Conservation (phyloP, 495 filamentous ascomycete species). For the Podospora fimiseda region DNA sequence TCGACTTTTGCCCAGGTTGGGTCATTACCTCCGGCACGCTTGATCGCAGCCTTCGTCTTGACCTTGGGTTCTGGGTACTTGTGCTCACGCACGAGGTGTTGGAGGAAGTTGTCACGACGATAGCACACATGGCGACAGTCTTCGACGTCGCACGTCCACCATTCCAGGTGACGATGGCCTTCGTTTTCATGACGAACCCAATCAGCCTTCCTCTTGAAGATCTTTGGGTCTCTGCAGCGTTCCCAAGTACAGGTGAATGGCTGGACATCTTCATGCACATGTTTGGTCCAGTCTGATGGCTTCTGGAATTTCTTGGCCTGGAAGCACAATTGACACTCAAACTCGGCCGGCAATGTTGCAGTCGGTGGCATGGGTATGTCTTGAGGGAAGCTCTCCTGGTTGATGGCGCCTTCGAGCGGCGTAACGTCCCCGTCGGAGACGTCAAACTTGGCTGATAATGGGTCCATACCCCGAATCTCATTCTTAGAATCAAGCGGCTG, state of each 20-base stretch:
- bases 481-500: constrained; percentile 38
- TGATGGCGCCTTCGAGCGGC: constrained; percentile 58
- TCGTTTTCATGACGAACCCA: constrained; percentile 97
- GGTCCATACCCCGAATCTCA: constrained; percentile 32
- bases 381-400: constrained; percentile 61
- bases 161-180: constrained; percentile 83
- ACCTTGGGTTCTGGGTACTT: constrained; percentile 75
- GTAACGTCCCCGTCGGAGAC: constrained; percentile 59
- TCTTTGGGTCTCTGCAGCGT: constrained; percentile 78
- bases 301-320: constrained; percentile 85
- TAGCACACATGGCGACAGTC: constrained; percentile 84
- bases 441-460: constrained; percentile 40
- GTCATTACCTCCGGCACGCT: constrained; percentile 49
- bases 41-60: constrained; percentile 52
- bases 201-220: constrained; percentile 95
- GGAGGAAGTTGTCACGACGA: constrained; percentile 91
- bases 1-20: constrained; percentile 73
- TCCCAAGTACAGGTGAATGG: constrained; percentile 94
- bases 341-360: constrained; percentile 71
- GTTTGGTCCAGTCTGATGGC: constrained; percentile 97
- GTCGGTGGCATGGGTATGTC: constrained; percentile 83
- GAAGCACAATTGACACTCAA: constrained; percentile 91
- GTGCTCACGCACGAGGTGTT: constrained; percentile 91
- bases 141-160: constrained; percentile 78
- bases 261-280: constrained; percentile 91